Conservation (phyloP, 176 grass and related monocot genomes). For the Eremochloa ophiuroides region DNA sequence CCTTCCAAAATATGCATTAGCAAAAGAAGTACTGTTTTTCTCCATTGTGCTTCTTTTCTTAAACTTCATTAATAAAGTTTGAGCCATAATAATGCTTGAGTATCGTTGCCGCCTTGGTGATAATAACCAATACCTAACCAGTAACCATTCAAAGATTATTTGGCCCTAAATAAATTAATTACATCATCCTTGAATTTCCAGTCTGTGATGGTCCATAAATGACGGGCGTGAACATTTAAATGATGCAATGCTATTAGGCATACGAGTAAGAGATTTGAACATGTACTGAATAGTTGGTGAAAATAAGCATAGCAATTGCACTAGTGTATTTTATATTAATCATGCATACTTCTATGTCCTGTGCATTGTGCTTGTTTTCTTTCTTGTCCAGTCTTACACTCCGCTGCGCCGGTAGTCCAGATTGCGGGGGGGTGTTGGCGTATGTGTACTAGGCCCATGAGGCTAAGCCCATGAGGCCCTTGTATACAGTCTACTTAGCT, state of each 20-base stretch:
- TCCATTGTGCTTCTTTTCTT: constrained; percentile 28
- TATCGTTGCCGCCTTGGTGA: not conserved
- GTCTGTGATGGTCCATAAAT: constrained; percentile 13
- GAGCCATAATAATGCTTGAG: not conserved
- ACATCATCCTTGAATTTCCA: constrained; percentile 1
- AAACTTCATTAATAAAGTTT: not conserved
- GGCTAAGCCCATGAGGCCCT: too few species aligned
- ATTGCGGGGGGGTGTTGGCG: too few species aligned
- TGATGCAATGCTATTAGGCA: constrained; percentile 8
- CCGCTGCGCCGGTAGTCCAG: too few species aligned
- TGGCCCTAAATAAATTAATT: constrained; percentile 11
- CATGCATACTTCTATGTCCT: not conserved
- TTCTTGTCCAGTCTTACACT: too few species aligned
- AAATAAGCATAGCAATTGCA: not conserved
- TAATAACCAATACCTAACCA: not conserved
- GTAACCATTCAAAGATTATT: not conserved
- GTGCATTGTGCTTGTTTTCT: too few species aligned
- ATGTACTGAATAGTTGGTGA: not conserved
- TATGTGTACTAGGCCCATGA: too few species aligned
- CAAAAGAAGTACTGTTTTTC: not conserved
- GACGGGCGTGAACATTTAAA: constrained; percentile 14
- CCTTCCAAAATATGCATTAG: constrained; percentile 11
- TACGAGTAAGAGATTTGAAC: not conserved
- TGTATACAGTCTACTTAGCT: too few species aligned
- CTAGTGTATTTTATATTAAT: not conserved